A percentile compares a stretch with the other conserved stretches of the same genome.
These are phyloP conservation scores for Candida maris DNA, from an alignment of 805 yeast genomes.

Conservation along the genomic window DNA sequence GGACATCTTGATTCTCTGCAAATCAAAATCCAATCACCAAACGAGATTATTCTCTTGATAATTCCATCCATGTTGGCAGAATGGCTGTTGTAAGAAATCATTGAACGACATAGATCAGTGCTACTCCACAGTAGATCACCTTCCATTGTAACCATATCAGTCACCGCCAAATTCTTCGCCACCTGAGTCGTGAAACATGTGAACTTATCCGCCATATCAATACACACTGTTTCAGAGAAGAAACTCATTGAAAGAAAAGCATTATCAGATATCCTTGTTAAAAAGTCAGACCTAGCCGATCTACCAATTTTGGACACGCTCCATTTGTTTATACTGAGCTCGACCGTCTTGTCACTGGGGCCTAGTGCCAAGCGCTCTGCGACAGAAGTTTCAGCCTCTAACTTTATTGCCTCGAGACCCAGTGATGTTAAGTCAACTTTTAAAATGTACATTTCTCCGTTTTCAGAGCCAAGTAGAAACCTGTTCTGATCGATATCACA, in stretches of 20 bases:
- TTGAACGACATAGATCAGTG: background rate
- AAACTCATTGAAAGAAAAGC: conserved; percentile 4
- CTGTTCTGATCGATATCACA: conserved; percentile 3
- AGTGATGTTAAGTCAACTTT: conserved; percentile 1
- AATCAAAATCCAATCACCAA: conserved; percentile 3
- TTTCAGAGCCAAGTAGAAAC: conserved; percentile 7
- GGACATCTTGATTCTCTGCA: conserved; percentile 6
- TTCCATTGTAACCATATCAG: background rate
- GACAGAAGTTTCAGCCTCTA: conserved; percentile 6
- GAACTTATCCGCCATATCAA: background rate
- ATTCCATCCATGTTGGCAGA: conserved; percentile 2
- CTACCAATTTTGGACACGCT: conserved; percentile 1
- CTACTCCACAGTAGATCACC: background rate
- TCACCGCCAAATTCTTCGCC: conserved; percentile 1
- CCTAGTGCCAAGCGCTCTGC: conserved; percentile 9
- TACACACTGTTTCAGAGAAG: conserved; percentile 1
- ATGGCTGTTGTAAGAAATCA: background rate
- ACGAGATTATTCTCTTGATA: conserved; percentile 1
- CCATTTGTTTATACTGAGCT: conserved; percentile 11
- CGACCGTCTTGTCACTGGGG: conserved; percentile 1
- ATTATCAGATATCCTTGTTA: background rate
- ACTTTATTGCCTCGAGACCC: conserved; percentile 5
- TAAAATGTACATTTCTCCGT: conserved; percentile 7
- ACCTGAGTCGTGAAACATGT: background rate
- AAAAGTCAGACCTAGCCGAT: conserved; percentile 3